phyloP scores from a whole-genome alignment of 352 stramenopile genomes.

The Globisporangium mamillatum region DNA sequence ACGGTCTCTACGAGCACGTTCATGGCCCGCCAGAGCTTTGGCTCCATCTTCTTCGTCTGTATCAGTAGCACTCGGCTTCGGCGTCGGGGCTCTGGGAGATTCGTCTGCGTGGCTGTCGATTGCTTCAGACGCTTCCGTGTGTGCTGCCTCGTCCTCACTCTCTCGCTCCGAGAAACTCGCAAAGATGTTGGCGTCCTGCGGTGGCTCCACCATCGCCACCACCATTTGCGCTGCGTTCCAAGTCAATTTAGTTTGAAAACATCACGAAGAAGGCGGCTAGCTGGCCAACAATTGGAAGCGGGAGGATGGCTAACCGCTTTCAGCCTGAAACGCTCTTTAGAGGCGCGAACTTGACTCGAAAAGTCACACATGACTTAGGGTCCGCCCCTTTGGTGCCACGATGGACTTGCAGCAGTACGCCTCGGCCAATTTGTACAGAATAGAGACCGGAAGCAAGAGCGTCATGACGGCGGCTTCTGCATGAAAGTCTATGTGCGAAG shows the following conservation, averaged over 20 bases:
- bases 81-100: neutral
- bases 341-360: neutral
- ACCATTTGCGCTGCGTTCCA: constrained; percentile 3
- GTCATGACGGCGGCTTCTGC: too few relatives aligned
- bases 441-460: neutral
- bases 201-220: constrained; percentile 8
- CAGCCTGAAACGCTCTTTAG: neutral
- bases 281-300: neutral
- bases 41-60: neutral
- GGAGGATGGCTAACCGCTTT: constrained; percentile 5
- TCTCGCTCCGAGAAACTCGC: constrained; percentile 3
- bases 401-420: neutral
- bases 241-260: neutral
- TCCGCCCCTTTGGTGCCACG: constrained; percentile 5
- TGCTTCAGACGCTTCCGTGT: neutral
- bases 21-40: neutral
- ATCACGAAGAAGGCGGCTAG: neutral
- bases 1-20: neutral
- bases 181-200: constrained; percentile 13
- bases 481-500: too few relatives aligned
- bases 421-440: neutral
- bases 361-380: constrained; percentile 8
- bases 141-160: neutral
- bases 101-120: neutral
- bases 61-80: neutral